Evolutionary conservation across 176 grass and related monocot species (phyloP).

Genomic region (Lolium perenne): DNA sequence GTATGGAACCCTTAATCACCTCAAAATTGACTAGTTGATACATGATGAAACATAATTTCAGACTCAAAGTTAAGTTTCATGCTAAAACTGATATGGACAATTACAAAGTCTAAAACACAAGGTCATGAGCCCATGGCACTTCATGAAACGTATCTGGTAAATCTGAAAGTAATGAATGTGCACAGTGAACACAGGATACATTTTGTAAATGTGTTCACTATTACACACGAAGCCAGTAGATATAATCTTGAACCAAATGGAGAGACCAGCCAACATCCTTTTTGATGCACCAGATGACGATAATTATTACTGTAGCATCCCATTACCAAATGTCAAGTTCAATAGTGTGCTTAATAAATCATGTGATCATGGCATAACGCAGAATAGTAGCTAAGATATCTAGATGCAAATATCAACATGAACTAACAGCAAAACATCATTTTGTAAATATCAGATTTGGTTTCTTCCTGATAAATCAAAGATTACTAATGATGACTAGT

Average conservation of each 20-base stretch:
- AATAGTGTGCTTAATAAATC: slow-evolving; percentile 17
- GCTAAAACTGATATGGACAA: neutral
- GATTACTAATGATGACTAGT: neutral
- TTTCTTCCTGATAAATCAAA: neutral
- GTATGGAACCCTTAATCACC: neutral
- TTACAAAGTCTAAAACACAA: slow-evolving; percentile 15
- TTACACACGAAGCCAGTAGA: neutral
- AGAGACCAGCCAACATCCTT: neutral
- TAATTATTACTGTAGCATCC: neutral
- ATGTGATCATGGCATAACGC: slow-evolving; percentile 28
- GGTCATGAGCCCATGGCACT: neutral
- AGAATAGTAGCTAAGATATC: slow-evolving; percentile 13
- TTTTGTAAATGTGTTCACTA: neutral
- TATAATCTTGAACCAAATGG: neutral
- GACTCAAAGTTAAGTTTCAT: neutral
- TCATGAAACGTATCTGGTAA: neutral
- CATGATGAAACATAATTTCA: neutral
- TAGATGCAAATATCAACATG: slow-evolving; percentile 17
- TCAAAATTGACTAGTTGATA: neutral
- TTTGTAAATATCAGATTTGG: neutral
- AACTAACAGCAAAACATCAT: neutral
- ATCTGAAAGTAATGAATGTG: neutral
- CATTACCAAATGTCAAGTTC: neutral
- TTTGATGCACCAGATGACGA: slow-evolving; percentile 3
- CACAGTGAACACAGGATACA: neutral